Evolutionary conservation across 2,329 filamentous ascomycete species (phyloP).

Genomic region (Ophiostoma sp.): DNA sequence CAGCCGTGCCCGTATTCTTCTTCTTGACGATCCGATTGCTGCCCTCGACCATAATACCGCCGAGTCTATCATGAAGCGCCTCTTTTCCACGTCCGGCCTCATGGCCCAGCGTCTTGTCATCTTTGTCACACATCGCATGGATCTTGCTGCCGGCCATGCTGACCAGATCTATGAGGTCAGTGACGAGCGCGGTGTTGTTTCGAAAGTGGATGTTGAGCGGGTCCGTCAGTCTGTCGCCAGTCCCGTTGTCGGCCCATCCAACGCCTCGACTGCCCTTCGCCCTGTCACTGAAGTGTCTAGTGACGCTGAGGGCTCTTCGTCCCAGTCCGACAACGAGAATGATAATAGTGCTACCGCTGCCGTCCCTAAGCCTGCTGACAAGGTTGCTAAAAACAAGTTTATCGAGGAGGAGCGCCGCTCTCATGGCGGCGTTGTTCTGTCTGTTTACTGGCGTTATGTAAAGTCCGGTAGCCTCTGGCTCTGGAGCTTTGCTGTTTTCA

Average conservation of each 20-base stretch:
- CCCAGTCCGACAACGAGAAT: constrained; percentile 30
- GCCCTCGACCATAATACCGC: constrained; percentile 59
- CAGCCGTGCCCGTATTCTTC: constrained; percentile 50
- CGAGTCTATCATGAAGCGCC: constrained; percentile 56
- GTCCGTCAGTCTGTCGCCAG: constrained; percentile 31
- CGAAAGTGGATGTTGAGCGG: constrained; percentile 18
- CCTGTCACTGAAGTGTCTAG: constrained; percentile 31
- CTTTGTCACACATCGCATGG: constrained; percentile 76
- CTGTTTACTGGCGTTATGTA: constrained; percentile 81
- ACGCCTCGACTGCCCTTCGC: not conserved
- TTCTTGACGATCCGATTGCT: constrained; percentile 60
- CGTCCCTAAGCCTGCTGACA: constrained; percentile 40
- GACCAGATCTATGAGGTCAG: constrained; percentile 67
- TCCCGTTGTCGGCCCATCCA: constrained; percentile 25
- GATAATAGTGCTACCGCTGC: constrained; percentile 25
- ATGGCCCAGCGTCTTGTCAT: constrained; percentile 61
- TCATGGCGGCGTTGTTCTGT: constrained; percentile 67
- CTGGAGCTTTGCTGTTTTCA: constrained; percentile 62
- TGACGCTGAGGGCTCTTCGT: constrained; percentile 28
- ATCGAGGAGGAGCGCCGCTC: constrained; percentile 71
- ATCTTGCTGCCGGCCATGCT: constrained; percentile 68
- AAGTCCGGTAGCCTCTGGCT: constrained; percentile 69
- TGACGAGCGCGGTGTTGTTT: constrained; percentile 48
- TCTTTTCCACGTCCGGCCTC: constrained; percentile 40
- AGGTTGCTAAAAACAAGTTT: constrained; percentile 61